Conservation (phyloP, 1,284 basidiomycete genomes). For the Heterobasidion parviporum region DNA sequence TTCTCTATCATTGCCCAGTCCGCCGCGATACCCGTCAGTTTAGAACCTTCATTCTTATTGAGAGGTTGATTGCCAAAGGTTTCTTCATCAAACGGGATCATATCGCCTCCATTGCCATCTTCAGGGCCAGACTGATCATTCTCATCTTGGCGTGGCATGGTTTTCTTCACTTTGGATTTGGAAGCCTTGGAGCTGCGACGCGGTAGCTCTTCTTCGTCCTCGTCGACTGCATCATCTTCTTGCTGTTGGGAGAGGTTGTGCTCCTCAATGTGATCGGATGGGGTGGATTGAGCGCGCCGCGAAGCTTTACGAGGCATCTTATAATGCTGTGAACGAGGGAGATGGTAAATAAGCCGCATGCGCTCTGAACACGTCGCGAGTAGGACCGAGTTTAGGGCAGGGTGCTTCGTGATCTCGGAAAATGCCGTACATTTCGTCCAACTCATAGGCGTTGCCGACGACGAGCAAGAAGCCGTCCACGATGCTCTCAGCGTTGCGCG, state of each 20-base stretch:
- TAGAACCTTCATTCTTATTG: constrained; percentile 36
- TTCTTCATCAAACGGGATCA: constrained; percentile 35
- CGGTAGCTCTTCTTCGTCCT: constrained; percentile 32
- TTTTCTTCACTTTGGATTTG: constrained; percentile 27
- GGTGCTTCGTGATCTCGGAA: constrained; percentile 20
- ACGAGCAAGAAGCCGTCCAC: constrained; percentile 5
- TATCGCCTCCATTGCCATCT: constrained; percentile 11
- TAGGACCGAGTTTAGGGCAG: constrained; percentile 25
- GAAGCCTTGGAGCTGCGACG: constrained; percentile 22
- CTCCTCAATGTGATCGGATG: constrained; percentile 57
- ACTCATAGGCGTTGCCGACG: neutral
- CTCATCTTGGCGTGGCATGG: constrained; percentile 13
- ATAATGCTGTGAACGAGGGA: neutral
- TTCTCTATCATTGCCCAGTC: constrained; percentile 53
- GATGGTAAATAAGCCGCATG: neutral
- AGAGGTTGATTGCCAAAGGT: constrained; percentile 59
- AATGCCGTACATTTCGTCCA: neutral
- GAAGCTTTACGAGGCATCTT: constrained; percentile 26
- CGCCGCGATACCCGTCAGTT: constrained; percentile 42
- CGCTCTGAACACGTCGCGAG: constrained; percentile 2
- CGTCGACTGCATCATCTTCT: constrained; percentile 32
- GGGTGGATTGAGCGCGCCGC: constrained; percentile 28
- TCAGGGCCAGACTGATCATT: constrained; percentile 6
- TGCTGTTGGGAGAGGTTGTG: constrained; percentile 27
- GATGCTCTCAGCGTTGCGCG: constrained; percentile 40